Conservation (phyloP, 805 yeast species). For the Kluyveromyces nonfermentans region DNA sequence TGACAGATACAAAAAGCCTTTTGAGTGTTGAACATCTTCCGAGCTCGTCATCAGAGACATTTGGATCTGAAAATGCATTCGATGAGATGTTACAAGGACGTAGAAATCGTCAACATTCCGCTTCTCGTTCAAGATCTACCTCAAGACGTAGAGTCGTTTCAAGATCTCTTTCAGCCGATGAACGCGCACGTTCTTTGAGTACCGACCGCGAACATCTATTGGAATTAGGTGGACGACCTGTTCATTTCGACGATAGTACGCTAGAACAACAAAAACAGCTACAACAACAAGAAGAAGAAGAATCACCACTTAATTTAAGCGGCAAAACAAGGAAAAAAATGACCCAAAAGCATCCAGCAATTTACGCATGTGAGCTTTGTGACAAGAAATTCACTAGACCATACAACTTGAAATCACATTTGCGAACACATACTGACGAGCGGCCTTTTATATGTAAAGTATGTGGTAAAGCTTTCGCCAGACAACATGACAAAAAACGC, state of each 20-base stretch:
- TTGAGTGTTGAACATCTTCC: background rate
- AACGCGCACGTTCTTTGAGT: conserved; percentile 25
- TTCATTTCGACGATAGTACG: conserved; percentile 3
- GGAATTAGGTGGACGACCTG: conserved; percentile 19
- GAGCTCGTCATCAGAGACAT: background rate
- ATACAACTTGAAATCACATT: conserved; percentile 83
- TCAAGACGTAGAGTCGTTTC: conserved; percentile 10
- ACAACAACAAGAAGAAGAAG: conserved; percentile 9
- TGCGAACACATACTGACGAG: conserved; percentile 83
- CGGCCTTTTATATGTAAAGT: conserved; percentile 63
- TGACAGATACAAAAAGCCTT: background rate
- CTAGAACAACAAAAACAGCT: conserved; percentile 2
- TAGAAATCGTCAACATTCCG: conserved; percentile 14
- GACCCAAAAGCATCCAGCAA: conserved; percentile 20
- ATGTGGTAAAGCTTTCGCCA: conserved; percentile 76
- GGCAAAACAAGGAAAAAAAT: conserved; percentile 12
- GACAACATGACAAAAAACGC: conserved; percentile 68
- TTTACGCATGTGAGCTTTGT: conserved; percentile 65
- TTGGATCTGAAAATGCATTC: background rate
- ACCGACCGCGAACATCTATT: conserved; percentile 24
- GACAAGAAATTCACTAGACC: conserved; percentile 86
- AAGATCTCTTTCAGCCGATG: conserved; percentile 19
- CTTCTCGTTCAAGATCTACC: conserved; percentile 11
- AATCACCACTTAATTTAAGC: conserved; percentile 12
- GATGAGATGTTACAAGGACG: conserved; percentile 21